Evolutionary conservation across 495 filamentous ascomycete genomes (phyloP), one percentile per base, ranked within the genome.

Genomic region (Gamarada debralockiae): DNA sequence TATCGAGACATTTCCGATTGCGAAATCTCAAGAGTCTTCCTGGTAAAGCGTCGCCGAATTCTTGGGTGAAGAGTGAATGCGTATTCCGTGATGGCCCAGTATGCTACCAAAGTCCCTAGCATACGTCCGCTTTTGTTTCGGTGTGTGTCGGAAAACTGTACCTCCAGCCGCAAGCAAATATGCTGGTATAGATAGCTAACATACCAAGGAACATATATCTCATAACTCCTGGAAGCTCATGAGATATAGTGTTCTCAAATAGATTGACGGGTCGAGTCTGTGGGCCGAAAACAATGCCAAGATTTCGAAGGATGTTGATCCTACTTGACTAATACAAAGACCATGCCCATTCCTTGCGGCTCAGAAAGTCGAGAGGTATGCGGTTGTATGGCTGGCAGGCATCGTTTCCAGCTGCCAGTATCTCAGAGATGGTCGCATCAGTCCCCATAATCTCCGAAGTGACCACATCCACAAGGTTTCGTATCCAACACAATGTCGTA

Each of bases 81-180:
- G 15, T 37, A 49, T 12, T 23, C 31, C 4, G 46, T 49, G 22
- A 49, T 20, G 15, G 63, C 50, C 62, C 63, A 38, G 17, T 53
- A 53, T 4, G 27, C 18, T 6, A 47, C 20, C 8, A 53, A n/a
- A 17, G 18, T 14, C 3, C n/a, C 49, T 12, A 43, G 17, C 15
- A 55, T 53, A 14, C 6, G 50, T 22, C 24, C 68, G 55, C 73
- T 70, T 73, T 8, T 71, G 47, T 0, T 40, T 74, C 71, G 10
- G 43, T 40, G 17, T n/a, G 17, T 3, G 66, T 69, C 1, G 70
- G 71, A 25, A 75, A 73, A 15, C 65, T 47, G 46, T 68, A 70
- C 41, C 72, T 63, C 69, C 72, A 74, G 5, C 56, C 70, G 12
- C 59, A 51, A 10, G 68, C 34, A 45, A 72, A 67, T 2, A 70